These are phyloP conservation scores for Asterochloris sp. DNA, from an alignment of 139 green algal genomes.

Conservation along the genomic window DNA sequence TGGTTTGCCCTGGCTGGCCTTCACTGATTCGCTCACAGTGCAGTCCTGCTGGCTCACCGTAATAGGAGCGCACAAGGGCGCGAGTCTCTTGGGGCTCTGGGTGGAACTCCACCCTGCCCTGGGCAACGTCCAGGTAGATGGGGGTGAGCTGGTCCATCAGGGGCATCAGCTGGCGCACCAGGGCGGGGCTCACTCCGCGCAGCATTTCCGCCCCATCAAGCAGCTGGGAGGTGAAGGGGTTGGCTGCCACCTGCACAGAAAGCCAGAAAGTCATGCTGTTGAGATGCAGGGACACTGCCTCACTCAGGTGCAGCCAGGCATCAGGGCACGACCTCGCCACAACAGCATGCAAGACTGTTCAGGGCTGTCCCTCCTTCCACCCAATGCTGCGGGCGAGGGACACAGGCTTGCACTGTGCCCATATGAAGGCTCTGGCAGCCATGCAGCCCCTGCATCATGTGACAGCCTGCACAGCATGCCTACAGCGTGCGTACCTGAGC, in stretches of 20 bases:
- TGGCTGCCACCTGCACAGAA: constrained; percentile 47
- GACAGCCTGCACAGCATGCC: too few species aligned
- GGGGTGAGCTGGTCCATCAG: constrained; percentile 86
- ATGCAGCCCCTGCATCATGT: too few species aligned
- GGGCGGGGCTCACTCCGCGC: constrained; percentile 46
- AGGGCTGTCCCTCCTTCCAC: too few species aligned
- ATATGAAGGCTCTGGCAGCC: too few species aligned
- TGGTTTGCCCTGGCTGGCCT: too few species aligned
- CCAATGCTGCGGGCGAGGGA: too few species aligned
- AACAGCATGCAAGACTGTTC: too few species aligned
- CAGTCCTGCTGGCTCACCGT: constrained; percentile 26
- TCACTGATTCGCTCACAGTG: too few species aligned
- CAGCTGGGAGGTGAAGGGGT: constrained; percentile 52
- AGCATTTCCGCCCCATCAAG: constrained; percentile 42
- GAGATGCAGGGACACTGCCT: not conserved
- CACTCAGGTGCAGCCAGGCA: too few species aligned
- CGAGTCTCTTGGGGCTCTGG: constrained; percentile 72
- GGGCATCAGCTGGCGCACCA: constrained; percentile 74
- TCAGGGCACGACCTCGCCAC: too few species aligned
- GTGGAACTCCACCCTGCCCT: constrained; percentile 72
- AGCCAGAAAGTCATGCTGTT: not conserved
- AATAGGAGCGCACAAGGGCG: constrained; percentile 65
- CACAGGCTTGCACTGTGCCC: too few species aligned
- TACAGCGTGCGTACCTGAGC: constrained; percentile 29
- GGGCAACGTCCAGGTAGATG: constrained; percentile 79